phyloP scores from a whole-genome alignment of 495 filamentous ascomycete genomes.

The Cenococcum geophilum region DNA sequence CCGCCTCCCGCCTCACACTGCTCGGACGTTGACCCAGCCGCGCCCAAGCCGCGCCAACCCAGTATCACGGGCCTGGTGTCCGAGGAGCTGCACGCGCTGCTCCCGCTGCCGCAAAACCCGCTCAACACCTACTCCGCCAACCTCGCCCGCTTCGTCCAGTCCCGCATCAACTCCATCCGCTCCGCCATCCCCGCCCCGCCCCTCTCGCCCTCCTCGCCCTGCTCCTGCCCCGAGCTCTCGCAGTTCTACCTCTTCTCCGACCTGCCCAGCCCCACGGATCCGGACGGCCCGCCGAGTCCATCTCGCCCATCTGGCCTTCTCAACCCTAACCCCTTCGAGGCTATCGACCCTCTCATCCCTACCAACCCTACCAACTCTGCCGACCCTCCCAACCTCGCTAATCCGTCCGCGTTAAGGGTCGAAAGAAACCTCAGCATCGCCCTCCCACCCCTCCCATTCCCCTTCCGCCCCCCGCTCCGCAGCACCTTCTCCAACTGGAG shows the following conservation, averaged over 20 bases:
- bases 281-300: too few relatives aligned
- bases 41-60: background rate
- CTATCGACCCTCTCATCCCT: too few relatives aligned
- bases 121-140: background rate
- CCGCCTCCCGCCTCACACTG: background rate
- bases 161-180: background rate
- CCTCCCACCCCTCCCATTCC: too few relatives aligned
- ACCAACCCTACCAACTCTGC: too few relatives aligned
- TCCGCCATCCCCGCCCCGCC: background rate
- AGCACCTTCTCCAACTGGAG: slow-evolving; percentile 4
- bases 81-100: background rate
- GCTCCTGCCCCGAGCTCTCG: background rate
- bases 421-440: too few relatives aligned
- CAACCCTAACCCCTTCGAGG: too few relatives aligned
- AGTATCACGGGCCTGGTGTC: background rate
- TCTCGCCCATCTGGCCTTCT: too few relatives aligned
- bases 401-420: too few relatives aligned
- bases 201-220: background rate
- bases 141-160: background rate
- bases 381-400: too few relatives aligned
- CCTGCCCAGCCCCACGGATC: too few relatives aligned
- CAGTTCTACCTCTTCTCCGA: background rate
- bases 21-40: background rate
- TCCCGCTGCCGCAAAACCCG: background rate
- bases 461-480: background rate